phyloP scores from a whole-genome alignment of 2,329 filamentous ascomycete genomes.

The Diaporthe nobilis region DNA sequence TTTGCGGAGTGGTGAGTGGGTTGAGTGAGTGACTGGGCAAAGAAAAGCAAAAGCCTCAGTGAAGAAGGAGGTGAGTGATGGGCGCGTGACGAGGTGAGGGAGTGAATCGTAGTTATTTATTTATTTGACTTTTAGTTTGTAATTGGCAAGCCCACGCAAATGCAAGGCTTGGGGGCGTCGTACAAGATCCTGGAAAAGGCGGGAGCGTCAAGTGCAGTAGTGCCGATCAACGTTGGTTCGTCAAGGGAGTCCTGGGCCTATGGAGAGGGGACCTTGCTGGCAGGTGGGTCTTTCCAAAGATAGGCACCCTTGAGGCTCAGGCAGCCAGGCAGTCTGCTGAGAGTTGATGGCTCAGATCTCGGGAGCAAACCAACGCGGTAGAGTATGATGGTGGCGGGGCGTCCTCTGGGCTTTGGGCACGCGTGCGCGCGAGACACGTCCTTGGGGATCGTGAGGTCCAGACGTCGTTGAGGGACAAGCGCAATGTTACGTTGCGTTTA shows the following conservation, averaged over 20 bases:
- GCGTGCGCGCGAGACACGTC: conserved; percentile 8
- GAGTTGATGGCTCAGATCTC: background rate
- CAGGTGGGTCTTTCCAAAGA: conserved; percentile 29
- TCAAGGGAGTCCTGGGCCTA: conserved; percentile 2
- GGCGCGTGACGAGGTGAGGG: conserved; percentile 5
- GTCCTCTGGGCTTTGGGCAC: conserved; percentile 15
- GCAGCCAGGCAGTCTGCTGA: background rate
- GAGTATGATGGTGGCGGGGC: background rate
- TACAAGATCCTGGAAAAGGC: conserved; percentile 14
- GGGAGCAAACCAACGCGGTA: background rate
- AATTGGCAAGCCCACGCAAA: background rate
- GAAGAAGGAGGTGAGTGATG: background rate
- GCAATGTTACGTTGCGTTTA: conserved; percentile 40
- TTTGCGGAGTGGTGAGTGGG: background rate
- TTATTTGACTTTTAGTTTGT: conserved; percentile 18
- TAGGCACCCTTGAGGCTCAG: conserved; percentile 22
- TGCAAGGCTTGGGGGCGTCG: conserved; percentile 18
- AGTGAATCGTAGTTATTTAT: conserved; percentile 28
- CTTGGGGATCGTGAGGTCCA: conserved; percentile 14
- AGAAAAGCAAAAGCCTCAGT: conserved; percentile 17
- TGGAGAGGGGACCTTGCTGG: conserved; percentile 11
- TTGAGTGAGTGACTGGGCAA: conserved; percentile 17
- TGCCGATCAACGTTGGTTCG: conserved; percentile 27
- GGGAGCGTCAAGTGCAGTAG: conserved; percentile 29
- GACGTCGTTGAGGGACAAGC: conserved; percentile 17